A percentile compares a stretch with the other conserved stretches of the same genome.
phyloP scores from a whole-genome alignment of 345 rosid genomes.

The Eucalyptus marginata region DNA sequence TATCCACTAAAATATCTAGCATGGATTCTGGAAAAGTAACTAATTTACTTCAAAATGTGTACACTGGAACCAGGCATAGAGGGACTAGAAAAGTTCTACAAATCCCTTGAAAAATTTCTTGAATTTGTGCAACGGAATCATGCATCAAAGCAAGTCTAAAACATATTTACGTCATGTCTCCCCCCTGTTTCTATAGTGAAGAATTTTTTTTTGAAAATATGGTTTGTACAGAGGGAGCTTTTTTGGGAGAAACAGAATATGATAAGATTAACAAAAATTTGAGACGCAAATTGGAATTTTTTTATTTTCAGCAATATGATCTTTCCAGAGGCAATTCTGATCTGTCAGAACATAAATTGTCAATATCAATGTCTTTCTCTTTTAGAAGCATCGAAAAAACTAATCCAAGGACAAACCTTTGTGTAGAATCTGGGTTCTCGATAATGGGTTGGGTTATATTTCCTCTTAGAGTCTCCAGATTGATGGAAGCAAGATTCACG shows the following conservation, averaged over 20 bases:
- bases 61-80: background rate
- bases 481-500: slow-evolving; percentile 96
- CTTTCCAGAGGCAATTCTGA: background rate
- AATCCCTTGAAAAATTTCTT: background rate
- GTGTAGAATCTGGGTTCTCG: slow-evolving; percentile 95
- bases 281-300: background rate
- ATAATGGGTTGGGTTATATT: slow-evolving; percentile 85
- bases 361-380: background rate
- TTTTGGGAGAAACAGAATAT: background rate
- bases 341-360: background rate
- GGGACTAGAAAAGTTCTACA: background rate
- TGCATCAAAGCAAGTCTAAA: background rate
- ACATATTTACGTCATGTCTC: background rate
- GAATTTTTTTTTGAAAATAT: background rate
- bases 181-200: background rate
- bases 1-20: background rate
- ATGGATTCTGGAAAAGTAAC: background rate
- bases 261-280: background rate
- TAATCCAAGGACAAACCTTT: slow-evolving; percentile 30
- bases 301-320: background rate
- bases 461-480: slow-evolving; percentile 84
- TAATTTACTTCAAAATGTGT: background rate
- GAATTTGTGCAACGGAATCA: background rate
- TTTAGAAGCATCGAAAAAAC: background rate
- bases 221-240: background rate